Conservation (phyloP, 2,329 filamentous ascomycete species). For the Diaporthe sp. region DNA sequence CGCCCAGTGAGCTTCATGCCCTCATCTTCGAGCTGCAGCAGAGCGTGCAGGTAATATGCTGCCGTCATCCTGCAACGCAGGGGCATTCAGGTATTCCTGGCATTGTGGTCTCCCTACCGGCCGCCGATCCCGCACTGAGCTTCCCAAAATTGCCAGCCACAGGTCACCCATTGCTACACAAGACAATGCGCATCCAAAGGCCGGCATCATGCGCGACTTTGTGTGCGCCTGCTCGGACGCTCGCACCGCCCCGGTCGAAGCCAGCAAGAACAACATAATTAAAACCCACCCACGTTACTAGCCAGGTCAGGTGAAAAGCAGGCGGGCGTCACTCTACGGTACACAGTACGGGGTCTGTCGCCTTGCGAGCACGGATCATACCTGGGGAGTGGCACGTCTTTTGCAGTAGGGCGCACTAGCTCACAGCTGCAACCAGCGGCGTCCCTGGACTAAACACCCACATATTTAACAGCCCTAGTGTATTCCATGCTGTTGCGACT, state of each 20-base stretch:
- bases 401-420: constrained; percentile 16
- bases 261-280: not conserved
- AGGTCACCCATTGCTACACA: constrained; percentile 2
- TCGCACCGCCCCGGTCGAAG: not conserved
- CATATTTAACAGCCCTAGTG: not conserved
- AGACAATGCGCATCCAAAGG: not conserved
- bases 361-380: constrained; percentile 20
- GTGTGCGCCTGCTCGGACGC: not conserved
- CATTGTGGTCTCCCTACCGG: not conserved
- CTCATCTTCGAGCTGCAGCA: constrained; percentile 5
- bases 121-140: constrained; percentile 14
- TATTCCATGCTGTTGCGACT: constrained; percentile 4
- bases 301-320: constrained; percentile 28
- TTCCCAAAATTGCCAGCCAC: constrained; percentile 26
- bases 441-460: not conserved
- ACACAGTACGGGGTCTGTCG: not conserved
- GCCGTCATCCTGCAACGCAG: constrained; percentile 24
- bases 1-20: constrained; percentile 28
- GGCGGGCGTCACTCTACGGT: not conserved
- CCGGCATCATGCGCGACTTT: constrained; percentile 21
- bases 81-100: not conserved
- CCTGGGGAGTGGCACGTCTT: constrained; percentile 2
- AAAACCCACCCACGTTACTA: constrained; percentile 21
- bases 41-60: constrained; percentile 6
- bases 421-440: not conserved